Conservation (phyloP, 1,284 basidiomycete species). For the Apiotrichum gracile region DNA sequence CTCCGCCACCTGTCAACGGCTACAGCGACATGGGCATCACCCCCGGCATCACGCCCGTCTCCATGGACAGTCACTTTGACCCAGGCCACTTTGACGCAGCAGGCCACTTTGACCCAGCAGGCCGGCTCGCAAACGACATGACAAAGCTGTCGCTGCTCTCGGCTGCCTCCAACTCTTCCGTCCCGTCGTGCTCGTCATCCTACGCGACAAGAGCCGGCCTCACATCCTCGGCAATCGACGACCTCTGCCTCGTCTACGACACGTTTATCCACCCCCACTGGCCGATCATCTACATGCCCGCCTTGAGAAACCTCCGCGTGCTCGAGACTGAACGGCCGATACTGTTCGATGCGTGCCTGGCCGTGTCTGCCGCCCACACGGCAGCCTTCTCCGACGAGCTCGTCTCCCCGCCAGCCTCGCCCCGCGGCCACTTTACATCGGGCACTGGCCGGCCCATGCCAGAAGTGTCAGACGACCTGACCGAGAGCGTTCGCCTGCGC, state of each 20-base stretch:
- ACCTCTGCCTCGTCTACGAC: constrained; percentile 14
- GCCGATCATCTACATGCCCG: constrained; percentile 15
- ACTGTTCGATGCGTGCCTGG: constrained; percentile 15
- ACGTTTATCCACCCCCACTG: constrained; percentile 20
- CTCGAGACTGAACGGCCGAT: constrained; percentile 12
- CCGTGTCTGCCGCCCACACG: constrained; percentile 13
- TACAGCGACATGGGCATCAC: not conserved
- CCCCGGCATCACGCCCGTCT: no score
- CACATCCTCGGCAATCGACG: constrained; percentile 9
- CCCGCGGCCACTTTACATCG: not conserved
- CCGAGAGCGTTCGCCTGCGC: constrained; percentile 12
- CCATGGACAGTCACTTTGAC: no score
- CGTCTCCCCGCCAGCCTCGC: not conserved
- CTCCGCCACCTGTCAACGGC: not conserved
- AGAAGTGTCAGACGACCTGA: constrained; percentile 9
- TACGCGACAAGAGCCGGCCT: constrained; percentile 8
- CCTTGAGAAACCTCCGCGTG: constrained; percentile 4
- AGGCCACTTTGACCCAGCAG: no score
- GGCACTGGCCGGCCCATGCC: constrained; percentile 3
- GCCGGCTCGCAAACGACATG: no score
- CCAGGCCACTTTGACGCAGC: no score
- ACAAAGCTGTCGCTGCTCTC: not conserved
- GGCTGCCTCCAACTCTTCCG: not conserved
- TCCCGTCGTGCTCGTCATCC: not conserved
- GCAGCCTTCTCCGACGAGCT: not conserved